Evolutionary conservation across 768 basidiomycete genomes (phyloP).

Genomic region (Russula lepida): DNA sequence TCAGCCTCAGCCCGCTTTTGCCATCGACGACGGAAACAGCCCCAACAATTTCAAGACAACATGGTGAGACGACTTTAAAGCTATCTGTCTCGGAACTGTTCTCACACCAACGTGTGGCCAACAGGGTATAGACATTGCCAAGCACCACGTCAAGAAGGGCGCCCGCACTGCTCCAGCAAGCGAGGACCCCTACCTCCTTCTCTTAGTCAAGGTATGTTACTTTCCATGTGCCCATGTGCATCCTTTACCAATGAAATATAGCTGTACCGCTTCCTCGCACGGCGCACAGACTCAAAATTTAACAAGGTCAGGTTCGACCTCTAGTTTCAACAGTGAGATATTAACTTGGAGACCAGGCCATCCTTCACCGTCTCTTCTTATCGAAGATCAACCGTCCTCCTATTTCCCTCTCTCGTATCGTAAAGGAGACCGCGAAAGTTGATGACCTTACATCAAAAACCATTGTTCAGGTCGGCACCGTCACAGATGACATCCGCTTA

Average conservation of each 20-base stretch:
- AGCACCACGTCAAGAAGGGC: slow-evolving; percentile 99
- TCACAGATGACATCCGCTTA: slow-evolving; percentile 94
- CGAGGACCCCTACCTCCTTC: slow-evolving; percentile 97
- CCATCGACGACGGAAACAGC: slow-evolving; percentile 32
- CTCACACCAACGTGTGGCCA: slow-evolving; percentile 2
- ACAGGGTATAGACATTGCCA: slow-evolving; percentile 91
- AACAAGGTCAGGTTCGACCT: slow-evolving; percentile 61
- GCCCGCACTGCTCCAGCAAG: slow-evolving; percentile 91
- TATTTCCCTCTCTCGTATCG: slow-evolving; percentile 86
- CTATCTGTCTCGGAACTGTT: slow-evolving; percentile 19
- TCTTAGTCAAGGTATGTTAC: slow-evolving; percentile 84
- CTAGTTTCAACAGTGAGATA: neutral
- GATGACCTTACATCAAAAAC: slow-evolving; percentile 69
- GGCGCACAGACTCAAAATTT: slow-evolving; percentile 91
- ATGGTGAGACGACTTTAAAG: slow-evolving; percentile 64
- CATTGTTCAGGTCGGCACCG: slow-evolving; percentile 82
- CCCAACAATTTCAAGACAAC: slow-evolving; percentile 39
- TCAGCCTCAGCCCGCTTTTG: slow-evolving; percentile 40
- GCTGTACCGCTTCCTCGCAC: slow-evolving; percentile 98
- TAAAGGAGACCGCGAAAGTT: slow-evolving; percentile 66
- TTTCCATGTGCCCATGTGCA: slow-evolving; percentile 10
- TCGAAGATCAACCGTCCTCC: slow-evolving; percentile 97
- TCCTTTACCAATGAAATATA: slow-evolving; percentile 29
- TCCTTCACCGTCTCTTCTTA: slow-evolving; percentile 95
- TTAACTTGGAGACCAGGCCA: slow-evolving; percentile 45